Evolutionary conservation across 2,329 filamentous ascomycete species (phyloP).

Genomic region (Xylariomycetidae sp.): DNA sequence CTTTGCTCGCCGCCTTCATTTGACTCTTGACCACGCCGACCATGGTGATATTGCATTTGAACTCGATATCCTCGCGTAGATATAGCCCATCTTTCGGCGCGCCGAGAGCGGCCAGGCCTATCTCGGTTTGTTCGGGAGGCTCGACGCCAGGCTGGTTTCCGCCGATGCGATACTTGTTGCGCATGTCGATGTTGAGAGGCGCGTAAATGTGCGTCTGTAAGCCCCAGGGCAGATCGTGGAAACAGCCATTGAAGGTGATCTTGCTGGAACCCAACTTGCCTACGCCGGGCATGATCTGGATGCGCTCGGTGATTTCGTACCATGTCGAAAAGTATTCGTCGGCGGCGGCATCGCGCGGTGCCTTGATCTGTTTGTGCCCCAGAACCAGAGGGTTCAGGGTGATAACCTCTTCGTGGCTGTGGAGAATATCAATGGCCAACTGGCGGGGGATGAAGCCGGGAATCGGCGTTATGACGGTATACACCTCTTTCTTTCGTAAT

Average conservation of each 20-base stretch:
- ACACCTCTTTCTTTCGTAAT: constrained; percentile 59
- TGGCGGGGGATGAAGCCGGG: constrained; percentile 66
- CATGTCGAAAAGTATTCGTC: constrained; percentile 71
- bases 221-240: constrained; percentile 69
- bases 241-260: constrained; percentile 66
- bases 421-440: constrained; percentile 67
- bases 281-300: constrained; percentile 63
- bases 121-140: constrained; percentile 55
- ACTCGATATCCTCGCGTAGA: constrained; percentile 65
- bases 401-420: constrained; percentile 67
- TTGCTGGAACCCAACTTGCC: constrained; percentile 60
- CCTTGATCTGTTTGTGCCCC: constrained; percentile 57
- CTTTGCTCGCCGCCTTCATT: constrained; percentile 60
- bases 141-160: constrained; percentile 66
- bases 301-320: constrained; percentile 68
- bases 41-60: constrained; percentile 64
- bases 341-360: constrained; percentile 61
- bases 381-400: constrained; percentile 66
- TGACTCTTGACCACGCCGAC: constrained; percentile 63
- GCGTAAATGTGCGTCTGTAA: constrained; percentile 69
- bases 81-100: constrained; percentile 63
- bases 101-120: constrained; percentile 54
- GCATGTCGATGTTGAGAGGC: constrained; percentile 61
- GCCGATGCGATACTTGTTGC: constrained; percentile 63
- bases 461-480: constrained; percentile 67